A percentile compares a stretch with the other conserved stretches of the same genome.
phyloP scores from a whole-genome alignment of 1,284 basidiomycete species.

The Puccinia coronata region DNA sequence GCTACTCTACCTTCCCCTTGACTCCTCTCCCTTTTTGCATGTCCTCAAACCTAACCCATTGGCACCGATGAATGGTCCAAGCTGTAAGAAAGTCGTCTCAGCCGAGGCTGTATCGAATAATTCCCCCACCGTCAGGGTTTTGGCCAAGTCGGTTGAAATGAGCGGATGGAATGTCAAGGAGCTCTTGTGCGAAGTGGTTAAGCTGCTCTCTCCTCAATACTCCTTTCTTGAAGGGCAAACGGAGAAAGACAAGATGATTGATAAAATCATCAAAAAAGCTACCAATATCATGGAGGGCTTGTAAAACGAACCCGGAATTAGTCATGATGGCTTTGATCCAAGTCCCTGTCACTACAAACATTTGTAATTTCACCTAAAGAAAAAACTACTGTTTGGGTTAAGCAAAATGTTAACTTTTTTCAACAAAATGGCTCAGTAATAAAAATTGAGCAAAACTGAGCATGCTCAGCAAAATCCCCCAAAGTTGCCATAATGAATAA shows the following conservation, averaged over 20 bases:
- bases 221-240: constrained; percentile 24
- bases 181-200: constrained; percentile 34
- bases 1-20: constrained; percentile 42
- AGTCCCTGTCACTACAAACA: constrained; percentile 62
- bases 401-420: too few species aligned
- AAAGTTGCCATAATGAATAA: too few species aligned
- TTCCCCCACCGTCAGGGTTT: constrained; percentile 34
- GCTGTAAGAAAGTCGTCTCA: constrained; percentile 43
- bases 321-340: constrained; percentile 91
- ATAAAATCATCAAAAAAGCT: constrained; percentile 35
- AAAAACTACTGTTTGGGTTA: too few species aligned
- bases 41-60: constrained; percentile 46
- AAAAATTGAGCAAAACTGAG: too few species aligned
- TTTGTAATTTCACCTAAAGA: too few species aligned
- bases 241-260: constrained; percentile 23
- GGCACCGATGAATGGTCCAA: constrained; percentile 38
- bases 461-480: too few species aligned
- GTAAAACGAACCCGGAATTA: constrained; percentile 84
- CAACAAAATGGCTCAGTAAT: too few species aligned
- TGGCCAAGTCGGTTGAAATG: constrained; percentile 49
- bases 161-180: constrained; percentile 49
- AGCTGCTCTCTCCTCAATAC: constrained; percentile 29
- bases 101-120: constrained; percentile 28
- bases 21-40: constrained; percentile 48
- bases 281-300: constrained; percentile 44